These are phyloP conservation scores for Silene uniflora DNA, from an alignment of 148 eudicot species.

Conservation along the genomic window DNA sequence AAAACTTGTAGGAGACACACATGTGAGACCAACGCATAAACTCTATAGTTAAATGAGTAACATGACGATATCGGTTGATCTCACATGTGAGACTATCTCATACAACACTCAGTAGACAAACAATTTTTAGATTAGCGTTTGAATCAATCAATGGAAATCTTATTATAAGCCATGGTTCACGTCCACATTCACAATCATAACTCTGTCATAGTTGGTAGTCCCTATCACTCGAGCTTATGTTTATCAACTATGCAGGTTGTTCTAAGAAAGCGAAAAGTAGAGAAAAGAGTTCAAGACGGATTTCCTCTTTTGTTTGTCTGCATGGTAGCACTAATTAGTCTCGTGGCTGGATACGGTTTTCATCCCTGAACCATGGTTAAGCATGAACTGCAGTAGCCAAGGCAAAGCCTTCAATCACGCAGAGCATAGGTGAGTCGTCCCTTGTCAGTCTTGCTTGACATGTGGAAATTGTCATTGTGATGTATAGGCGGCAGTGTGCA, in stretches of 20 bases:
- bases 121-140: neutral
- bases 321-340: constrained; percentile 63
- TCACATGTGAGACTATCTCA: neutral
- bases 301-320: constrained; percentile 76
- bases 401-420: constrained; percentile 12
- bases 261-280: constrained; percentile 38
- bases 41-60: neutral
- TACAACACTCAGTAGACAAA: neutral
- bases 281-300: constrained; percentile 55
- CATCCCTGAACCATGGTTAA: constrained; percentile 24
- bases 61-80: neutral
- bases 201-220: neutral
- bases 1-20: neutral
- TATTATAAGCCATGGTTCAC: neutral
- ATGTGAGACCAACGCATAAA: neutral
- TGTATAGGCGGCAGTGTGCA: constrained; percentile 25
- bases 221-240: constrained; percentile 2
- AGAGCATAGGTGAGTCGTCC: constrained; percentile 10
- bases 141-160: neutral
- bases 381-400: neutral
- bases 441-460: constrained; percentile 14
- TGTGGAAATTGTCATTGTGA: constrained; percentile 10
- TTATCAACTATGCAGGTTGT: constrained; percentile 40
- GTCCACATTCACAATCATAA: neutral
- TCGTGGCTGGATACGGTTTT: constrained; percentile 51